phyloP scores from a whole-genome alignment of 2,329 filamentous ascomycete genomes.

The Bipolaris bicolor region DNA sequence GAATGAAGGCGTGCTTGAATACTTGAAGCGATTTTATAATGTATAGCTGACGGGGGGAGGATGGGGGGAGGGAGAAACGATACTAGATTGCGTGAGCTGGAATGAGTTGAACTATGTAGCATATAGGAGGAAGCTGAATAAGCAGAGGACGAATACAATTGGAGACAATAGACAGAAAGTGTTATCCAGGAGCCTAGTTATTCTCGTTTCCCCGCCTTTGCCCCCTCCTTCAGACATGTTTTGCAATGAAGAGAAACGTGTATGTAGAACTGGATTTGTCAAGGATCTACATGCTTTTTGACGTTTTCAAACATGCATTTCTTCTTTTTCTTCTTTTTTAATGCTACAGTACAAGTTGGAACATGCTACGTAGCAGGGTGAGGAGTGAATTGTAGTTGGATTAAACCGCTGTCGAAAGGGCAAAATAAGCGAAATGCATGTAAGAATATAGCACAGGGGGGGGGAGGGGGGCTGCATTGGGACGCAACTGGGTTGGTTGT shows the following conservation, averaged over 20 bases:
- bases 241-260: neutral
- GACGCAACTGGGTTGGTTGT: no score
- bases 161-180: neutral
- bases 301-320: no score
- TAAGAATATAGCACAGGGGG: no score
- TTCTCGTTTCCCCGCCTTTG: neutral
- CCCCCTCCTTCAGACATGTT: neutral
- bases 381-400: no score
- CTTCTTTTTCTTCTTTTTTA: no score
- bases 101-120: neutral
- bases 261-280: no score
- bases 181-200: neutral
- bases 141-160: neutral
- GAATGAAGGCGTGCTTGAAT: slow-evolving; percentile 3
- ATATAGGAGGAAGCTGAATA: neutral
- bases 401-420: no score
- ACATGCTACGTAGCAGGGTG: no score
- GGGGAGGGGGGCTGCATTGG: no score
- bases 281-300: no score
- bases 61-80: neutral
- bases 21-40: slow-evolving; percentile 2
- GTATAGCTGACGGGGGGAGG: slow-evolving; percentile 1
- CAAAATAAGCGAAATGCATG: no score
- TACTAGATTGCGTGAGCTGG: neutral
- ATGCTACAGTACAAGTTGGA: no score